Evolutionary conservation across 805 yeast species (phyloP), one percentile per base, ranked within the genome.

Genomic region (Torulaspora quercuum): DNA sequence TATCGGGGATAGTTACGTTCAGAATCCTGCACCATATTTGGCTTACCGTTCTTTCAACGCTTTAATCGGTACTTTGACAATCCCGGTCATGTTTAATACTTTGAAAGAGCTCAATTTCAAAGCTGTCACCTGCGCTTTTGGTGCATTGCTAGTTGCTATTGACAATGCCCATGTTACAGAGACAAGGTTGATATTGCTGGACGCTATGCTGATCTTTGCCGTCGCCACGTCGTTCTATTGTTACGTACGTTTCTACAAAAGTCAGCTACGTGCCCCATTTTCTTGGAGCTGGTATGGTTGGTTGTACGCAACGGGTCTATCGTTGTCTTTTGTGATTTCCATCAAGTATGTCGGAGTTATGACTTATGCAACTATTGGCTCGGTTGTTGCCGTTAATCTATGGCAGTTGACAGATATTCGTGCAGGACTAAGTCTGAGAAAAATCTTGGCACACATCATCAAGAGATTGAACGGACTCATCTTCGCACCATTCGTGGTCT

Each of bases 301-400:
- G 98, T 71, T 92, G 31, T 57, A 71, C 17, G 62, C 76, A 29
- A 90, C 97, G 5, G 99, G 99, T 25, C 68, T 86, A 6, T 71
- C 90, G 1, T 72, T 92, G 41, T 86, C 97, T 0, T 80, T 90
- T 58, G 97, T 92, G 20, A 90, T 92, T 42, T 83, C 95, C 29
- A 92, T 97, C 40, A 92, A 92, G 59, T 89, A 92, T 62, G 96
- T 92, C 27, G 99, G 99, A 62, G 82, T 83, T 6, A 82, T 92
- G 69, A 88, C 97, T 0, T 92, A 82, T 61, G 71, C 80, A 32
- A 77, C 95, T 35, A 77, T 92, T 48, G 99, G 99, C 20, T 62
- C 76, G 39, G 95, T 95, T 28, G 97, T 92, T 6, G 53, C 75
- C 5, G 72, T 78, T 55, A 97, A 92, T 55, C 69, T 92, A 53